A percentile compares a stretch with the other conserved stretches of the same genome.
These are phyloP conservation scores for Phytophthora agathidicida DNA, from an alignment of 352 stramenopile species.

Conservation along the genomic window DNA sequence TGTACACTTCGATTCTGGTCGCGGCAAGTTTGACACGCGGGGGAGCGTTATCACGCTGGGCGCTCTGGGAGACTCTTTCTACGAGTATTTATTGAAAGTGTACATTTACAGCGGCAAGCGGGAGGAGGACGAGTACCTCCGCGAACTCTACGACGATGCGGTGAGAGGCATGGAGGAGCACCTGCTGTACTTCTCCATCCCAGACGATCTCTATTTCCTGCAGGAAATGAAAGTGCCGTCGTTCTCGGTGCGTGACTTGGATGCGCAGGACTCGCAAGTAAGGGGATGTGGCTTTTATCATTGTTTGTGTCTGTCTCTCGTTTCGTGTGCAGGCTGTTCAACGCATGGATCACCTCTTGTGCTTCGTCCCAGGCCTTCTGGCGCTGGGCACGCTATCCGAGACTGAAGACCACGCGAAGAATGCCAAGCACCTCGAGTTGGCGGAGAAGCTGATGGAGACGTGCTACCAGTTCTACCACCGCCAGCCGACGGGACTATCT, in stretches of 20 bases:
- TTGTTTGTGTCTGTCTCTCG: constrained; percentile 7
- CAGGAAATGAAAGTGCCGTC: constrained; percentile 62
- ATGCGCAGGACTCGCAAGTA: not conserved
- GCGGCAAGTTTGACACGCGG: constrained; percentile 31
- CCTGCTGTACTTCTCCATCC: constrained; percentile 79
- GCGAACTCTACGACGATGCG: constrained; percentile 94
- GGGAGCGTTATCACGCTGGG: constrained; percentile 73
- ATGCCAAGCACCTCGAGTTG: constrained; percentile 82
- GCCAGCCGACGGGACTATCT: constrained; percentile 91
- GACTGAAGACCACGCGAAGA: constrained; percentile 64
- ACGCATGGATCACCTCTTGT: constrained; percentile 97
- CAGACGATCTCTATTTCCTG: constrained; percentile 73
- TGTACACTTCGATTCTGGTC: constrained; percentile 67
- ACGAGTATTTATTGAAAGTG: constrained; percentile 98
- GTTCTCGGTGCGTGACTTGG: constrained; percentile 37
- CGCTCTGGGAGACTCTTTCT: constrained; percentile 96
- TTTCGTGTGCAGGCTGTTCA: constrained; percentile 31
- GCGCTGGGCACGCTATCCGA: constrained; percentile 91
- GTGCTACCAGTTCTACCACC: constrained; percentile 95
- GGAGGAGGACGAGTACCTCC: constrained; percentile 62
- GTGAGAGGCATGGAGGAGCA: constrained; percentile 94
- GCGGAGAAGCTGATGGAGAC: constrained; percentile 93
- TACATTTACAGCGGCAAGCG: constrained; percentile 95
- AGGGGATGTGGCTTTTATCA: constrained; percentile 1
- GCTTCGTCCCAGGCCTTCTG: constrained; percentile 94